Evolutionary conservation across 805 yeast species (phyloP), one percentile per base, ranked within the genome.

Genomic region (Lipomyces mesembrius): DNA sequence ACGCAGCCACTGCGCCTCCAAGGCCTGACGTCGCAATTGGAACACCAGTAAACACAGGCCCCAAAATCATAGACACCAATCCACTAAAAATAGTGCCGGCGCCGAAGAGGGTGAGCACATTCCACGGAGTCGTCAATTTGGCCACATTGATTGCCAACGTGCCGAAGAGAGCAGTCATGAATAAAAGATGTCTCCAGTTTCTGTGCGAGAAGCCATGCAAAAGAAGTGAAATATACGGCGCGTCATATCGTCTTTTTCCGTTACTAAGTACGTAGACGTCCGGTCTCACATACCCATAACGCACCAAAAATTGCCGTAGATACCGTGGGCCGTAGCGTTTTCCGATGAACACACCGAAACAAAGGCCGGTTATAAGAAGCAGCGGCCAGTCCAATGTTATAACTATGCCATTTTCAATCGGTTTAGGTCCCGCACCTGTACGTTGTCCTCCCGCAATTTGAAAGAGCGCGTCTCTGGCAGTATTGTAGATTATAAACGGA

Each of bases 251-350:
- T 22, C 22, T 14, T 22, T 27, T 20, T 20, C 64, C 64, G 34
- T 32, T 54, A 9, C 20, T 27, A 17, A 54, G n/a, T 2, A 60
- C 55, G 14, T 29, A 61, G n/a, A 61, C 37, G 35, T 61, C 64
- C 20, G 61, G 29, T 20, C 64, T 39, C 8, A 61, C 29, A 27
- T 61, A 61, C 7, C 64, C 64, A 25, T 22, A 61, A 3, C 61
- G 32, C 14, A 61, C 32, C 14, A 61, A 27, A 8, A 35, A 14
- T n/a, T 27, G 61, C 6, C 64, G 60, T 8, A 61, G 37, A 2
- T 60, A 39, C 2, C 22, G 14, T 22, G 64, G 64, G 11, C 64
- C 64, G 51, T 27, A 56, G 8, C 61, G 34, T 43, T 56, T 61
- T 5, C 43, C 51, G 11, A 39, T n/a, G 12, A 34, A 39, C 20